Evolutionary conservation across 495 filamentous ascomycete species (phyloP).

Genomic region (Neurospora tetrasperma): DNA sequence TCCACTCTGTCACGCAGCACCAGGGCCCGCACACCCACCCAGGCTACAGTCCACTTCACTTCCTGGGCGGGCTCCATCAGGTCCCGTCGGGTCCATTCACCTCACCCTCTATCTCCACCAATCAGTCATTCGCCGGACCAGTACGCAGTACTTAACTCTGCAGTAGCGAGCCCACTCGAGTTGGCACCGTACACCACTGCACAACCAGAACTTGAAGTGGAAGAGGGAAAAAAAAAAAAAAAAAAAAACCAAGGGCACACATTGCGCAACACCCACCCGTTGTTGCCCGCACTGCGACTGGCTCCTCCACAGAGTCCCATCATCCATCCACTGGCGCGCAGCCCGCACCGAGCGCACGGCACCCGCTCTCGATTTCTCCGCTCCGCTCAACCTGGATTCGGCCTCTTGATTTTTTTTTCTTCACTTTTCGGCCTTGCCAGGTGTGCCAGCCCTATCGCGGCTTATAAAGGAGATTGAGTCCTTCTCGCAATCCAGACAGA

Average conservation of each 20-base stretch:
- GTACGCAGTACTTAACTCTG: background rate
- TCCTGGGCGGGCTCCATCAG: background rate
- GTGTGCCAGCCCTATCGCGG: background rate
- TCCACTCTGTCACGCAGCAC: background rate
- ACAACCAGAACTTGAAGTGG: background rate
- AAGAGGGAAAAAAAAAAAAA: background rate
- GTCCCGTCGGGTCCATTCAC: background rate
- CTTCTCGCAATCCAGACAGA: background rate
- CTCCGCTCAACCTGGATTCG: background rate
- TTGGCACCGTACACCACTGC: background rate
- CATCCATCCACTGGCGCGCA: background rate
- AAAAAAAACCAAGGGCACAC: background rate
- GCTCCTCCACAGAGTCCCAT: background rate
- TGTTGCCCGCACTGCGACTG: background rate
- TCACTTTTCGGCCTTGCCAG: background rate
- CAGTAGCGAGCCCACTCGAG: background rate
- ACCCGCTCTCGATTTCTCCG: background rate
- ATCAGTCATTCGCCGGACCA: background rate
- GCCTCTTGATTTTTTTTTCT: background rate
- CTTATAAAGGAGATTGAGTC: background rate
- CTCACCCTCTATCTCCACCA: background rate
- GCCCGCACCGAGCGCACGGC: background rate
- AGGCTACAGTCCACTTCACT: background rate
- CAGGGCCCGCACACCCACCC: background rate
- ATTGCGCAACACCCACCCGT: background rate